Conservation (phyloP, 2,329 filamentous ascomycete genomes). For the Metarhizium guizhouense region DNA sequence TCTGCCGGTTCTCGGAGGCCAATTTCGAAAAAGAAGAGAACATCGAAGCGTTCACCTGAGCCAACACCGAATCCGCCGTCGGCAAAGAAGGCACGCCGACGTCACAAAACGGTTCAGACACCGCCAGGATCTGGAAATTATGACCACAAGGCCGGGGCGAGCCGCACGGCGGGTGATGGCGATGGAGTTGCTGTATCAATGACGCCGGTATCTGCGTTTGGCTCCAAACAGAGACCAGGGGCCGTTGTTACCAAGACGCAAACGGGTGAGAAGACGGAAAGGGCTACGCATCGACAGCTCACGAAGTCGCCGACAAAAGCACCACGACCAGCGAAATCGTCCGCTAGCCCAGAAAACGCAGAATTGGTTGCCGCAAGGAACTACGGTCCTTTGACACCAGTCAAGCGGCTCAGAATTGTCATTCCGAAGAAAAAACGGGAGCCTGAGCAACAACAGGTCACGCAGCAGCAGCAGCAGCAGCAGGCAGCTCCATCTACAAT, state of each 20-base stretch:
- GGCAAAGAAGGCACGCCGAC: background rate
- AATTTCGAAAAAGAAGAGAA: background rate
- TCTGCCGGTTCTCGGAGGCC: background rate
- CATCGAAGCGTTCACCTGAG: background rate
- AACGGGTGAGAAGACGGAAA: background rate
- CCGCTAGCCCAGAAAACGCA: background rate
- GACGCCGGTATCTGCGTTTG: background rate
- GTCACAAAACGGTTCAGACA: background rate
- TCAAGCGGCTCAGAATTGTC: background rate
- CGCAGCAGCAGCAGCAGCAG: background rate
- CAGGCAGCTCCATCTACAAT: background rate
- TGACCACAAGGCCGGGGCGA: background rate
- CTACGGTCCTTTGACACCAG: background rate
- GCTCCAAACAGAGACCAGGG: background rate
- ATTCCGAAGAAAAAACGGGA: background rate
- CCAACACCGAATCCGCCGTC: background rate
- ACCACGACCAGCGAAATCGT: no score
- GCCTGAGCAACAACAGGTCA: background rate
- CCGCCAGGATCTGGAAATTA: background rate
- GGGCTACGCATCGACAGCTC: background rate
- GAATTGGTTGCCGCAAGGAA: background rate
- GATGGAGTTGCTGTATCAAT: background rate
- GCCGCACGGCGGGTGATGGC: background rate
- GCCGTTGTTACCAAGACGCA: background rate
- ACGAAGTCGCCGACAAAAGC: background rate